Evolutionary conservation across 2,329 filamentous ascomycete genomes (phyloP), one percentile per base, ranked within the genome.

Genomic region (Colletotrichum magnum): DNA sequence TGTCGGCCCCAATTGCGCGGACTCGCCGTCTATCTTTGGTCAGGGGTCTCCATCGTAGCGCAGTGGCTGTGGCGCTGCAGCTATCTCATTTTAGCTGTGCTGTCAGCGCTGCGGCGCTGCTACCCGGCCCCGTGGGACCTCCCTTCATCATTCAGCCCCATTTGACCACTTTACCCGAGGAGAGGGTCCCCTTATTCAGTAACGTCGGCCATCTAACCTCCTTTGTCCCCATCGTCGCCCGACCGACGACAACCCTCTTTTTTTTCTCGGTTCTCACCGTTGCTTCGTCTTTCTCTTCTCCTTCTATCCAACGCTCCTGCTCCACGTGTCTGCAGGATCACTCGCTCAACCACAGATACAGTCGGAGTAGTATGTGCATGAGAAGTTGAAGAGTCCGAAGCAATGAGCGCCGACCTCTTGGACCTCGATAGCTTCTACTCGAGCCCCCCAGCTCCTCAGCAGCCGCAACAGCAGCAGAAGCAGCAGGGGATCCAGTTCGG

Each of bases 401-500:
- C 43, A 70, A 92, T 91, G 89, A 92, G 89, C 73, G 88, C 89
- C 71, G 89, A 91, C 78, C 85, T 92, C 66, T 89, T 91, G 75
- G 89, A 89, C 72, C 90, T 92, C 73, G 88, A 87, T 74, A 82
- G 80, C 73, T 80, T 84, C 72, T 83, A 86, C 60, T 79, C 76
- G 64, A 77, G 75, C 69, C 72, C 78, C 67, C 75, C 81, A 36
- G 73, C 72, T 53, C 73, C 70, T 18, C 47, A 50, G 21, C 47
- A 48, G 48, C 72, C 74, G 39, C 58, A 71, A n/a, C 71, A 72
- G 28, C 74, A 74, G 45, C 65, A 70, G 36, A 60, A 68, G 50
- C 36, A 60, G 68, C 39, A 54, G 43, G 61, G 61, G 58, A 57
- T 57, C 45, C 57, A 69, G 24, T 39, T 62, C 54, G 59, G 59